Evolutionary conservation across 352 stramenopile genomes (phyloP).

Genomic region (Phytopythium oedochilum): DNA sequence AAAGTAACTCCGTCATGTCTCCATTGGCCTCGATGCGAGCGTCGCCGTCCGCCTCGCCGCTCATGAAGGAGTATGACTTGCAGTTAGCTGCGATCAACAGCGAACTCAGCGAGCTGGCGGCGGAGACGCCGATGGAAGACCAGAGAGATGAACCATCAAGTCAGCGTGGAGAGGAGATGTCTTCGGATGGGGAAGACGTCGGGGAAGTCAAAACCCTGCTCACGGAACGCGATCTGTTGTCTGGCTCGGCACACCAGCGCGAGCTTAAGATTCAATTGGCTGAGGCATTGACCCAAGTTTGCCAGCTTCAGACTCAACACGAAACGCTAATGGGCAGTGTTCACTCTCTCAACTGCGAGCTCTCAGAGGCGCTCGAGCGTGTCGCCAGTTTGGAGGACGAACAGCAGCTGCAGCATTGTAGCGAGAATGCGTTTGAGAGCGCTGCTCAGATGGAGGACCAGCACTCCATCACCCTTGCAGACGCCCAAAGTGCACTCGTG

Average conservation of each 20-base stretch:
- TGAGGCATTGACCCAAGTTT: not conserved
- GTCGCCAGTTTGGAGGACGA: slow-evolving; percentile 10
- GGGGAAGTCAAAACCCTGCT: not conserved
- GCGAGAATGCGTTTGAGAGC: not conserved
- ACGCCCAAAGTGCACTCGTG: not conserved
- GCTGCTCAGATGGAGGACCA: not conserved
- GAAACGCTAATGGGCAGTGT: slow-evolving; percentile 7
- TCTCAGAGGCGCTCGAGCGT: slow-evolving; percentile 3
- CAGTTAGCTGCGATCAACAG: not conserved
- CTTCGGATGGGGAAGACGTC: not conserved
- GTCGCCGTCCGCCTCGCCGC: not conserved
- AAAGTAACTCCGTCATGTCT: not conserved
- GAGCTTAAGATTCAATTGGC: slow-evolving; percentile 6
- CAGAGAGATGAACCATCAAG: not conserved
- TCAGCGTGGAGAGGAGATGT: not conserved
- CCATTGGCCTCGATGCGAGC: not conserved
- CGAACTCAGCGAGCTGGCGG: not conserved
- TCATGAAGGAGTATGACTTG: slow-evolving; percentile 2
- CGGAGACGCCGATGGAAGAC: not conserved
- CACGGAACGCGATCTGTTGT: not conserved
- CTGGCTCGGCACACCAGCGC: not conserved
- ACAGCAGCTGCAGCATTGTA: not conserved
- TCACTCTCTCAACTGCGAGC: slow-evolving; percentile 4
- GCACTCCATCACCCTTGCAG: not conserved
- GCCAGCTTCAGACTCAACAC: slow-evolving; percentile 8